phyloP scores from a whole-genome alignment of 352 stramenopile genomes.

The Lagenidium sp. region DNA sequence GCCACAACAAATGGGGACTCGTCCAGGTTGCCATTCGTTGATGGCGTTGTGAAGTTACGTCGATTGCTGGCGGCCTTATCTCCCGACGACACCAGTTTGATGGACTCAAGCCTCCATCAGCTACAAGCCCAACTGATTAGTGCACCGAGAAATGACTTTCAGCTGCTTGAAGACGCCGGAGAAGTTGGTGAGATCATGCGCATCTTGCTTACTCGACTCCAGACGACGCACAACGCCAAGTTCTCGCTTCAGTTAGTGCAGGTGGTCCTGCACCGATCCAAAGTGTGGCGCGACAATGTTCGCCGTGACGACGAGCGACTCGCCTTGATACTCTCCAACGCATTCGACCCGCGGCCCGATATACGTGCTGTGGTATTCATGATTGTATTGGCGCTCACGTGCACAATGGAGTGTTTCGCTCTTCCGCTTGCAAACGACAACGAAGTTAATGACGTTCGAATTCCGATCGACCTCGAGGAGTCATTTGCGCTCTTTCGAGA shows the following conservation, averaged over 20 bases:
- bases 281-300: constrained; percentile 18
- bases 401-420: constrained; percentile 18
- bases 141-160: constrained; percentile 12
- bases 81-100: background rate
- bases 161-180: constrained; percentile 24
- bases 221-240: too few species aligned
- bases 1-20: too few species aligned
- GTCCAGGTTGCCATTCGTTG: too few species aligned
- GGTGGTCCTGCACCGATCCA: constrained; percentile 30
- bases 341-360: constrained; percentile 24
- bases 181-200: constrained; percentile 22
- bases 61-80: background rate
- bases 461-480: background rate
- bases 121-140: constrained; percentile 5
- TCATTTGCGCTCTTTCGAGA: constrained; percentile 3
- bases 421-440: background rate
- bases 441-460: background rate
- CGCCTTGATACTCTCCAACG: constrained; percentile 8
- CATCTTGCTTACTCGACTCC: constrained; percentile 2
- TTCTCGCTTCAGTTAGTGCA: too few species aligned
- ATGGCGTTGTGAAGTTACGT: too few species aligned
- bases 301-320: constrained; percentile 10
- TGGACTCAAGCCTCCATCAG: constrained; percentile 6
- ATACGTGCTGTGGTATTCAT: constrained; percentile 57
- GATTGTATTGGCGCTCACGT: constrained; percentile 46